Base-by-base conservation (phyloP, 495 filamentous ascomycete genomes). In the Achaetomiella virescens region DNA sequence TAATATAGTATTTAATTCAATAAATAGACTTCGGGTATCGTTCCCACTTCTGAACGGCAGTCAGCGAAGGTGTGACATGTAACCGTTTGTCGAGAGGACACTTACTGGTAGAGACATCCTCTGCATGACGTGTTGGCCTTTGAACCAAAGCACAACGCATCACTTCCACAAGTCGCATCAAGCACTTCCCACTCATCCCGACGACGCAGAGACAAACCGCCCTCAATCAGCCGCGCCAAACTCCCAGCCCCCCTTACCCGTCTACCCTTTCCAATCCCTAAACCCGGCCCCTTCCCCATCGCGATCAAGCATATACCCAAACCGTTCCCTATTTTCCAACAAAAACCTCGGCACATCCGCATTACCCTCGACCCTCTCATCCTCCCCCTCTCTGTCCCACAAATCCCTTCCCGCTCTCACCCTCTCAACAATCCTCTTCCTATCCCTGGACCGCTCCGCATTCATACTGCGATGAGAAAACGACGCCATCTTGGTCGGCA, bases 381-480 rank as follows among this genome's bases (percentile, higher is more conserved):
- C 33, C 63, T 81, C 66, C 1, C 55, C 63, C 21, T 67, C 55
- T 11, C 80, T 65, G 21, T 78, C 76, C 73, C 78, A 82, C 1
- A 81, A 54, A 55, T 82, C 80, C 36, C 64, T 60, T 0, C 80
- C 80, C 18, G 66, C 58, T 24, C 80, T 61, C 18, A 83, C 75
- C 12, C 70, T 57, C 21, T 76, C 68, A 5, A 74, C 72, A 15
- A 83, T 74, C 31, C 70, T 62, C 45, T 64, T 48, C 27, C 51
- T 61, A 15, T 81, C 72, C 18, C 71, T 62, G 51, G 66, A 78
- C 29, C 67, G 59, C 15, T 69, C 67, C 9, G 63, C 65, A 57
- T 79, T 80, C 64, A 75, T 68, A 53, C 63, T 66, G 11, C 57
- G 63, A 50, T 81, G 79, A 46, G 76, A 78, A 61, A 80, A 82